Conservation (phyloP, 73 alveolate species). For the Durusdinium trenchii region DNA sequence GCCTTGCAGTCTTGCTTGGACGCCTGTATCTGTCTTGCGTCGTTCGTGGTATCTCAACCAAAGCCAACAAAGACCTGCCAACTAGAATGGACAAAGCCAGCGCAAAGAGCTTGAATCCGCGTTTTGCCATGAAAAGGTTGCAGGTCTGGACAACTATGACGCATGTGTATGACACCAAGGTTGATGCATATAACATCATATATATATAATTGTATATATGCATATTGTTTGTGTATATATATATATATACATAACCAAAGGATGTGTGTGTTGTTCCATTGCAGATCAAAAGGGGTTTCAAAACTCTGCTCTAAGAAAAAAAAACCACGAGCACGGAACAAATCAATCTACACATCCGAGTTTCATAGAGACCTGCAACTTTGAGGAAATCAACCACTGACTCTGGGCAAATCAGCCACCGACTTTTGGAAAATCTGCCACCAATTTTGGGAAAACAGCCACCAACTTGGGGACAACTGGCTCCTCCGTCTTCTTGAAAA, state of each 20-base stretch:
- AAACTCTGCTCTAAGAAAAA: conserved; percentile 24
- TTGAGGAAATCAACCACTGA: conserved; percentile 22
- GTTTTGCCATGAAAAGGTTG: conserved; percentile 17
- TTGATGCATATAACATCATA: too few relatives aligned
- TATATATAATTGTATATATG: not conserved
- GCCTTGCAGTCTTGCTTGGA: conserved; percentile 7
- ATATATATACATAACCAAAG: not conserved
- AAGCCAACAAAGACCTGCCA: conserved; percentile 34
- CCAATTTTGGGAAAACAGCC: not conserved
- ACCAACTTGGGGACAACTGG: too few relatives aligned
- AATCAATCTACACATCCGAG: conserved; percentile 22
- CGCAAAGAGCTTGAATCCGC: conserved; percentile 67
- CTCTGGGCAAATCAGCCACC: conserved; percentile 18
- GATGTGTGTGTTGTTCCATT: conserved; percentile 53
- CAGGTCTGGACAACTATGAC: not conserved
- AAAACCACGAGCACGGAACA: not conserved
- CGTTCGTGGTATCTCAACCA: conserved; percentile 34
- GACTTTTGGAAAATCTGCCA: too few relatives aligned
- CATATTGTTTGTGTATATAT: not conserved
- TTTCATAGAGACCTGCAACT: conserved; percentile 35
- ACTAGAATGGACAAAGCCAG: conserved; percentile 64
- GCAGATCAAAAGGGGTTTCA: not conserved
- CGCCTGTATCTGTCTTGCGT: conserved; percentile 29
- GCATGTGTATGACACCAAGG: not conserved
- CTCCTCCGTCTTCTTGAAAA: too few relatives aligned